phyloP scores from a whole-genome alignment of 208 protist genomes.

The Strigomonas culicis region DNA sequence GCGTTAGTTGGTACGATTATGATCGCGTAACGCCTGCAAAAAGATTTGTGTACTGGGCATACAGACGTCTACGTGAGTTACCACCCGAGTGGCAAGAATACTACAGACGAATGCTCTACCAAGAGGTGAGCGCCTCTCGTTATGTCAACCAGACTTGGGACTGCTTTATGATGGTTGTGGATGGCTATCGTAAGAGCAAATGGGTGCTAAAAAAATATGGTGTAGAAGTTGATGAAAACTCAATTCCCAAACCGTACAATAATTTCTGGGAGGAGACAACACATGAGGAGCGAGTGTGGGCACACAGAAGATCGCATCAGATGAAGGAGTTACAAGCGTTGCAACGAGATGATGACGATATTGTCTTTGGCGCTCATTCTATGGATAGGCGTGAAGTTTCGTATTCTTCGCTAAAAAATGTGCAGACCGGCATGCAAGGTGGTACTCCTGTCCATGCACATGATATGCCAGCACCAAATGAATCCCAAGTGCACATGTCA shows the following conservation, averaged over 20 bases:
- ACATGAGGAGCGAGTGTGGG: slow-evolving; percentile 87
- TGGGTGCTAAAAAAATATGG: slow-evolving; percentile 86
- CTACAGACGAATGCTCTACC: slow-evolving; percentile 83
- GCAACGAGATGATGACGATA: slow-evolving; percentile 74
- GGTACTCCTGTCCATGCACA: slow-evolving; percentile 79
- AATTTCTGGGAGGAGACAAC: slow-evolving; percentile 91
- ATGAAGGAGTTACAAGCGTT: slow-evolving; percentile 86
- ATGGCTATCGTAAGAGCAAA: slow-evolving; percentile 83
- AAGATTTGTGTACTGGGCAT: slow-evolving; percentile 83
- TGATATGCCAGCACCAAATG: slow-evolving; percentile 71
- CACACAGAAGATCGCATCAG: slow-evolving; percentile 79
- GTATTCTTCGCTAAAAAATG: slow-evolving; percentile 57
- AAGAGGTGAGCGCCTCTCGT: slow-evolving; percentile 66
- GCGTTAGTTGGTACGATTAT: slow-evolving; percentile 77
- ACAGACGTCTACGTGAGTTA: slow-evolving; percentile 65
- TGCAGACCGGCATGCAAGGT: slow-evolving; percentile 78
- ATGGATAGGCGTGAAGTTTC: slow-evolving; percentile 75
- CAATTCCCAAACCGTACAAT: slow-evolving; percentile 85
- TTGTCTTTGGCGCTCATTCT: slow-evolving; percentile 68
- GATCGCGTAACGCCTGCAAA: slow-evolving; percentile 64
- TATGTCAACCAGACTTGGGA: slow-evolving; percentile 89
- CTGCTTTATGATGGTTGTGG: slow-evolving; percentile 90
- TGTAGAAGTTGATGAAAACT: slow-evolving; percentile 60
- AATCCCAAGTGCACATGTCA: slow-evolving; percentile 71
- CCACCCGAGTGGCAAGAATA: slow-evolving; percentile 83